These are phyloP conservation scores for Coleophoma eucalyptorum DNA, from an alignment of 2,329 filamentous ascomycete genomes.

Conservation along the genomic window DNA sequence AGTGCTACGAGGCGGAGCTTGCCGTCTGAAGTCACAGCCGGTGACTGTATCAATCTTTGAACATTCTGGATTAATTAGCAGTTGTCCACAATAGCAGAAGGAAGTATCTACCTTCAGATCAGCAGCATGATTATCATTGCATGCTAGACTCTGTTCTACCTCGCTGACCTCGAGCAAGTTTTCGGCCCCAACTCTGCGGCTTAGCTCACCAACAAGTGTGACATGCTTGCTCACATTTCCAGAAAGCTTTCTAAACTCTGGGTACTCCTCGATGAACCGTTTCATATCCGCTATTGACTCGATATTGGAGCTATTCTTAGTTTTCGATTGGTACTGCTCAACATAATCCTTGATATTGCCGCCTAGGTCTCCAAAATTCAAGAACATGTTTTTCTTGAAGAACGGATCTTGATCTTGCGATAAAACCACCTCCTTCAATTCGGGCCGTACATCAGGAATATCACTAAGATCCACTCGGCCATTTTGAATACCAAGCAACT, in stretches of 20 bases:
- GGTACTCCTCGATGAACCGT: constrained; percentile 97
- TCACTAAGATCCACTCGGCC: constrained; percentile 87
- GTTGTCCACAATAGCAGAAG: background rate
- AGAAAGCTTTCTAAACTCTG: constrained; percentile 93
- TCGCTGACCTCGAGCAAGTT: constrained; percentile 94
- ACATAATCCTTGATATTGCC: constrained; percentile 98
- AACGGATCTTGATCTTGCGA: constrained; percentile 98
- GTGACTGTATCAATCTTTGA: constrained; percentile 80
- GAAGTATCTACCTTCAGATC: constrained; percentile 74
- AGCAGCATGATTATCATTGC: constrained; percentile 88
- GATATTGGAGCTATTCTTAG: constrained; percentile 93
- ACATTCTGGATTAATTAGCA: constrained; percentile 56
- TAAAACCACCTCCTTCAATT: constrained; percentile 89
- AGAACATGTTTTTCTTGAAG: constrained; percentile 98
- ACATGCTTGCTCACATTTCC: constrained; percentile 99
- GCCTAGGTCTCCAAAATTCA: constrained; percentile 94
- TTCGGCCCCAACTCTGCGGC: constrained; percentile 79
- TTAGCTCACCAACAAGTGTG: constrained; percentile 89
- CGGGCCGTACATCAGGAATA: constrained; percentile 78
- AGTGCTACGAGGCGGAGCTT: constrained; percentile 89
- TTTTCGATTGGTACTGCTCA: constrained; percentile 95
- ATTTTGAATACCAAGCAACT: constrained; percentile 88
- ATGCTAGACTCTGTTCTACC: constrained; percentile 92
- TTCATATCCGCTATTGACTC: constrained; percentile 99
- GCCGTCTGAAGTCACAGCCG: constrained; percentile 71